Base-by-base conservation (phyloP, 805 yeast species). In the Ogataea kodamae region DNA sequence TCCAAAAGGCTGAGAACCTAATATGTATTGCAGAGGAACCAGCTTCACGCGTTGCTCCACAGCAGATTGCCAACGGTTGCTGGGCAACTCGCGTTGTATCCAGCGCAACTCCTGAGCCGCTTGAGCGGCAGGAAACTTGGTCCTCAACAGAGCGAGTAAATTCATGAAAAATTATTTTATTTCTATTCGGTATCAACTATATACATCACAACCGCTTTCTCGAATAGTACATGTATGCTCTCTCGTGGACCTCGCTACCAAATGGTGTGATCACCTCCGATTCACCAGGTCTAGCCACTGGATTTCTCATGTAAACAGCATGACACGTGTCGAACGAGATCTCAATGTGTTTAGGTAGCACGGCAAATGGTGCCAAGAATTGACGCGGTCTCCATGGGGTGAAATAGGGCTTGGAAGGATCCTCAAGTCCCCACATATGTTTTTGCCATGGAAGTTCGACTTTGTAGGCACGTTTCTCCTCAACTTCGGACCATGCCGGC, bases 381-480 rank as follows among this genome's bases (percentile, higher is more conserved):
- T 87, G 92, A 64, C 96, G 81, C 46, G 96, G 94, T 40, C 80
- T 73, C 97, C 97, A 92, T 33, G 98, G 98, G 3, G 97, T 87
- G 68, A 90, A 92, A 63, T 81, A 92, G 4, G 89, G 74, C 64
- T 84, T 88, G 11, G 67, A 54, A 10, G 88, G 81, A 34, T 85
- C 81, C 46, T 76, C 61, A 51, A 95, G 80, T 14, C 97, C 97
- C 59, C 72, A 87, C 42, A 83, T 69, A 28, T 78, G 74, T 37
- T 69, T 70, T 62, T 87, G 95, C 89, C 92, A 85, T 37, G 95
- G 96, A 39, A 88, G 66, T 21, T 65, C 50, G 31, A 86, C 71
- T n/a, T 63, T 57, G 18, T 57, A 56, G 2, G 20, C 22, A 19
- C 62, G 61, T 22, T 45, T 45, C 39, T 59, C 61, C 39, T 56